Conservation (phyloP, 2,329 filamentous ascomycete species). For the Hypoxylon sp. region DNA sequence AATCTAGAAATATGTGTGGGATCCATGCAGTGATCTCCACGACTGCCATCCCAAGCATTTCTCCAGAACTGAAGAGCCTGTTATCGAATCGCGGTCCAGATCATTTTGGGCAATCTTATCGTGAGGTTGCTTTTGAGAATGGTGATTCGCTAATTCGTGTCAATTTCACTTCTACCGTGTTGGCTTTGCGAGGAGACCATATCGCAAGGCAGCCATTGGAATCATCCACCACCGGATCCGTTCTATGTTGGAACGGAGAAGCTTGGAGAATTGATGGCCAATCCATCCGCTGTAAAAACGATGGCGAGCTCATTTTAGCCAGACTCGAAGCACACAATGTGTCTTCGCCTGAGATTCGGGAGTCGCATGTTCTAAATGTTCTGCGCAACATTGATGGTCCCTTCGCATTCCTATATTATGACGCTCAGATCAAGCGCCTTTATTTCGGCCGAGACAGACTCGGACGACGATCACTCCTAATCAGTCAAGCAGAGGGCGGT, state of each 20-base stretch:
- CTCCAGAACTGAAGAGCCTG: constrained; percentile 59
- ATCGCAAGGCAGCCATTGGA: constrained; percentile 81
- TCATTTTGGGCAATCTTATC: constrained; percentile 64
- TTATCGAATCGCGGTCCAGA: constrained; percentile 73
- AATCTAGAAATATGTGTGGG: constrained; percentile 68
- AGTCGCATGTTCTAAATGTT: constrained; percentile 63
- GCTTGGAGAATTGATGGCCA: constrained; percentile 81
- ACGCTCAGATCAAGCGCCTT: constrained; percentile 72
- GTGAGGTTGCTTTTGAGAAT: constrained; percentile 47
- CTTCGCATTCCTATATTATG: constrained; percentile 90
- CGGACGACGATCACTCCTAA: constrained; percentile 85
- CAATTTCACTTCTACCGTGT: constrained; percentile 84
- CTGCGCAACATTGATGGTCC: constrained; percentile 81
- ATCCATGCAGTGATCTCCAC: constrained; percentile 69
- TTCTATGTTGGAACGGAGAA: constrained; percentile 98
- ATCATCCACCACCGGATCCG: constrained; percentile 69
- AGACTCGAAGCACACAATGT: constrained; percentile 56
- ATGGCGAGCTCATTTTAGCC: constrained; percentile 78
- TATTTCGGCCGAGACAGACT: constrained; percentile 91
- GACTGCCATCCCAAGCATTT: constrained; percentile 51
- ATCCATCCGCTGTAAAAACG: constrained; percentile 76
- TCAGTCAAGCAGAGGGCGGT: constrained; percentile 61
- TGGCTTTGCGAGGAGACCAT: constrained; percentile 85
- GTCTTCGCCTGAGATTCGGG: constrained; percentile 47
- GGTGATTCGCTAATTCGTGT: constrained; percentile 52